Percentiles rank a stretch among this genome's conserved stretches.
Evolutionary conservation across 371 early-diverging fungal species (phyloP).

Genomic region (Mortierella sp.): DNA sequence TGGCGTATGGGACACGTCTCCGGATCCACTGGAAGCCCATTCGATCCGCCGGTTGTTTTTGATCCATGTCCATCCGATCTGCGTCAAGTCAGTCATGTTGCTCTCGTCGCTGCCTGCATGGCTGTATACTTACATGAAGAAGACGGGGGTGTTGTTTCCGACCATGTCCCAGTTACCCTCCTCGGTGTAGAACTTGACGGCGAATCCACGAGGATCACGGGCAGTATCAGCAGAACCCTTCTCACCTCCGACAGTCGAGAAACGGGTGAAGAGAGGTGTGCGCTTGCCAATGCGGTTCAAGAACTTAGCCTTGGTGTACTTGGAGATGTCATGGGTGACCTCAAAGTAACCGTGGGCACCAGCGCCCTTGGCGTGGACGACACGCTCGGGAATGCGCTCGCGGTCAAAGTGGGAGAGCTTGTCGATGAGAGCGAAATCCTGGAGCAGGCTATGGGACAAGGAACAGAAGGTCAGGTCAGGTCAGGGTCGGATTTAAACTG

Average conservation of each 20-base stretch:
- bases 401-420: slow-evolving; percentile 87
- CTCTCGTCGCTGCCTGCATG: too few relatives aligned
- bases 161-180: slow-evolving; percentile 79
- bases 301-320: slow-evolving; percentile 69
- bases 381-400: slow-evolving; percentile 86
- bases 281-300: slow-evolving; percentile 64
- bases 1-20: too few relatives aligned
- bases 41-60: too few relatives aligned
- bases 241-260: slow-evolving; percentile 78
- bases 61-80: too few relatives aligned
- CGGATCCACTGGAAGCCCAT: too few relatives aligned
- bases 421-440: slow-evolving; percentile 82
- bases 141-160: slow-evolving; percentile 72
- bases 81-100: too few relatives aligned
- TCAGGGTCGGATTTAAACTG: too few relatives aligned
- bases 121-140: slow-evolving; percentile 59
- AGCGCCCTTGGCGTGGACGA: slow-evolving; percentile 87
- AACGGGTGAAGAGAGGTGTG: slow-evolving; percentile 73
- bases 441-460: slow-evolving; percentile 71
- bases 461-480: too few relatives aligned
- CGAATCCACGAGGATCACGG: slow-evolving; percentile 74
- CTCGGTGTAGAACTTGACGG: slow-evolving; percentile 77
- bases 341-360: slow-evolving; percentile 86
- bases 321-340: slow-evolving; percentile 63
- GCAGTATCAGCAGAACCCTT: slow-evolving; percentile 67